These are phyloP conservation scores for Somion occarium DNA, from an alignment of 1,284 basidiomycete species.

Conservation along the genomic window DNA sequence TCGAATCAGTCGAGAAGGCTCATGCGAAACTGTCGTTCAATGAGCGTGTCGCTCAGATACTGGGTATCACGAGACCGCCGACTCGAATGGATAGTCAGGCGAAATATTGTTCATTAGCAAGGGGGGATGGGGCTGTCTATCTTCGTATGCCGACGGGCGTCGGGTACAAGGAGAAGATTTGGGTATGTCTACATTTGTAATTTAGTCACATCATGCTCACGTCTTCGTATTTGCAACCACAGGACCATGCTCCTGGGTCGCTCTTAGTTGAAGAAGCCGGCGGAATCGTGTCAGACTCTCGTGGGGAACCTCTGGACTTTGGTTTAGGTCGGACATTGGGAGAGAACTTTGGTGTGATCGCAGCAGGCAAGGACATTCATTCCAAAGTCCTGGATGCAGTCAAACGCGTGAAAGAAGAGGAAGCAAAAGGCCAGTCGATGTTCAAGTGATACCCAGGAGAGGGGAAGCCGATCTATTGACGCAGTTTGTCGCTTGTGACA, in stretches of 20 bases:
- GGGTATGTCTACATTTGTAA: constrained; percentile 80
- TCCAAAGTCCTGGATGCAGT: constrained; percentile 68
- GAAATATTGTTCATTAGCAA: constrained; percentile 87
- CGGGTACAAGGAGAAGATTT: constrained; percentile 27
- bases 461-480: neutral
- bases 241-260: constrained; percentile 89
- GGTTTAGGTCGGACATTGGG: constrained; percentile 80
- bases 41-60: constrained; percentile 63
- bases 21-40: constrained; percentile 89
- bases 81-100: constrained; percentile 98
- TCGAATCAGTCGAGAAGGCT: constrained; percentile 92
- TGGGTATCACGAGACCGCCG: constrained; percentile 64
- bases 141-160: constrained; percentile 82
- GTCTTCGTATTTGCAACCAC: constrained; percentile 24
- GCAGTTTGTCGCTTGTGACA: neutral
- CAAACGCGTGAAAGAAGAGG: constrained; percentile 51
- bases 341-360: constrained; percentile 86
- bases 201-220: constrained; percentile 34
- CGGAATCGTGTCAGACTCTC: constrained; percentile 77
- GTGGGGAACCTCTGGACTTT: constrained; percentile 78
- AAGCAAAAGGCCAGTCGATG: constrained; percentile 8
- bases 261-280: constrained; percentile 87
- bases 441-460: neutral
- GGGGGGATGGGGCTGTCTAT: constrained; percentile 89
- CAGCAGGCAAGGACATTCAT: constrained; percentile 63